Evolutionary conservation across 2,329 filamentous ascomycete genomes (phyloP).

Genomic region (Trichoderma brevicompactum): DNA sequence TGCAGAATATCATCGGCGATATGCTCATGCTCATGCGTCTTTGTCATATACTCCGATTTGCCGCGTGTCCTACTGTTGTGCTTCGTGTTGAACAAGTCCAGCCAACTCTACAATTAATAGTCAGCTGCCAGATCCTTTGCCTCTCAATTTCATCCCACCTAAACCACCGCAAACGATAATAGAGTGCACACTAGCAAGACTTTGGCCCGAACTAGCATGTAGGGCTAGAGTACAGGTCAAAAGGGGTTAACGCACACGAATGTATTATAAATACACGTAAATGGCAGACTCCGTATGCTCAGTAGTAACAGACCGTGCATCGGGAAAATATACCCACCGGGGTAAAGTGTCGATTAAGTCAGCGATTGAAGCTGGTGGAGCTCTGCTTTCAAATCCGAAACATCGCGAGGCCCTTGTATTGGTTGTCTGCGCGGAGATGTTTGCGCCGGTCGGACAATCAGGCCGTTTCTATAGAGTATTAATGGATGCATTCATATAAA

Average conservation of each 20-base stretch:
- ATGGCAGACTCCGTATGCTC: background rate
- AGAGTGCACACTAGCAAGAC: background rate
- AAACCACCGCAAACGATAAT: background rate
- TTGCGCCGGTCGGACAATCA: background rate
- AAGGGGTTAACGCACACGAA: background rate
- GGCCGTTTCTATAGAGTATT: background rate
- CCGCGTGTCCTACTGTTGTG: too few species aligned
- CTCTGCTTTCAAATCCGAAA: constrained; percentile 24
- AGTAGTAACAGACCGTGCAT: too few species aligned
- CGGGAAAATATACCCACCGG: background rate
- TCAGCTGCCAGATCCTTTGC: too few species aligned
- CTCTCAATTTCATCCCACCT: too few species aligned
- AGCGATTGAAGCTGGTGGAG: background rate
- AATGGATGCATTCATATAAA: background rate
- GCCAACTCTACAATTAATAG: too few species aligned
- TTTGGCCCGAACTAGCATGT: background rate
- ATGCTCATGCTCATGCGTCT: too few species aligned
- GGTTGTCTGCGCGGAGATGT: background rate
- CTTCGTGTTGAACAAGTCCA: too few species aligned
- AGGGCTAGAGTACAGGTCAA: background rate
- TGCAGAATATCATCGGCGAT: too few species aligned
- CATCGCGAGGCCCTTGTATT: background rate
- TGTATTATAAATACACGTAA: constrained; percentile 2
- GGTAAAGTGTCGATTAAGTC: constrained; percentile 1
- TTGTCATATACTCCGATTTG: too few species aligned